These are phyloP conservation scores for Microbotryum violaceum DNA, from an alignment of 1,284 basidiomycete genomes.

Conservation along the genomic window DNA sequence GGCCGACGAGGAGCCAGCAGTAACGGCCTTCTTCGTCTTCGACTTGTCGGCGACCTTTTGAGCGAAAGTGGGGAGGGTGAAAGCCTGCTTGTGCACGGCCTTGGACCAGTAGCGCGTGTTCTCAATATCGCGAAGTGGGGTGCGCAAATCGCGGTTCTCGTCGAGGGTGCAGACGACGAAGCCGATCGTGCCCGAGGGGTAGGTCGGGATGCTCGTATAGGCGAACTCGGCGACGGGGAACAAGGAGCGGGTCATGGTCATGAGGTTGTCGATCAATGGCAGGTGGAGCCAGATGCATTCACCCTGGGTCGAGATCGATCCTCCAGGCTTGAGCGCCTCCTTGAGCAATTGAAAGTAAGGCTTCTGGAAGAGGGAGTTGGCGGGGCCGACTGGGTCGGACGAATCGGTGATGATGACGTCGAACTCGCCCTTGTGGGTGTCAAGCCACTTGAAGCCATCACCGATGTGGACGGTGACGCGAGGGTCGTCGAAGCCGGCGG, in stretches of 20 bases:
- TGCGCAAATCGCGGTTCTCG: slow-evolving; percentile 58
- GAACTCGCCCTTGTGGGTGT: slow-evolving; percentile 80
- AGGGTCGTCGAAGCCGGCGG: slow-evolving; percentile 69
- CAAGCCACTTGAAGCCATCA: slow-evolving; percentile 95
- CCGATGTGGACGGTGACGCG: slow-evolving; percentile 85
- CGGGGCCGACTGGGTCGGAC: slow-evolving; percentile 95
- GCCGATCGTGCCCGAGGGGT: slow-evolving; percentile 95
- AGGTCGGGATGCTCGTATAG: slow-evolving; percentile 94
- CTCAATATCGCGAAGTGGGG: slow-evolving; percentile 60
- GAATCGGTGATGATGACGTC: slow-evolving; percentile 99
- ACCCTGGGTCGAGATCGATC: slow-evolving; percentile 91
- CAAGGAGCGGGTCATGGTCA: slow-evolving; percentile 62
- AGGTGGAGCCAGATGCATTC: slow-evolving; percentile 96
- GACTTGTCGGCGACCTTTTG: slow-evolving; percentile 48
- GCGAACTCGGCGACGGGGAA: slow-evolving; percentile 88
- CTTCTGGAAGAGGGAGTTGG: slow-evolving; percentile 88
- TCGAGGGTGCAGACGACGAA: slow-evolving; percentile 87
- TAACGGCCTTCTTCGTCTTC: slow-evolving; percentile 58
- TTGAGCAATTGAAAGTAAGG: slow-evolving; percentile 94
- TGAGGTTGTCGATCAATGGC: slow-evolving; percentile 72
- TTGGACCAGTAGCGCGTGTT: slow-evolving; percentile 74
- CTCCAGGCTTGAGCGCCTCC: slow-evolving; percentile 79
- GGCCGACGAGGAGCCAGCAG: slow-evolving; percentile 21
- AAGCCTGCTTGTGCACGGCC: slow-evolving; percentile 72
- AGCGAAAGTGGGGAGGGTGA: slow-evolving; percentile 87